Conservation (phyloP, 768 basidiomycete species). For the Collybia sordida region DNA sequence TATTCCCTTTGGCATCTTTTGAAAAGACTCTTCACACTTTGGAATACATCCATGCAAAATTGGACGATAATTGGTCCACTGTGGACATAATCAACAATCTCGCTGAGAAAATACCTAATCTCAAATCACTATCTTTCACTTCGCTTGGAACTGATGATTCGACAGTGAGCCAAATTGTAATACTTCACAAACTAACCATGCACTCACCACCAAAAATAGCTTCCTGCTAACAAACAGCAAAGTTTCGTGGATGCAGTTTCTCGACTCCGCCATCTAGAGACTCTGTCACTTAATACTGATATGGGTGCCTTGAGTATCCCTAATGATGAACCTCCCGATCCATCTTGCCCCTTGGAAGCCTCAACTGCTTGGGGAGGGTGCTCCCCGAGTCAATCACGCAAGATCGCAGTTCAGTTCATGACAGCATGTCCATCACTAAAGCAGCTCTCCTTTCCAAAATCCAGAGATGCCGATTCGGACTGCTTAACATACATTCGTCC, state of each 20-base stretch:
- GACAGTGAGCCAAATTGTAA: too few species aligned
- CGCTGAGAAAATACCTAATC: neutral
- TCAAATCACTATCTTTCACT: too few species aligned
- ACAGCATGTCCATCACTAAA: neutral
- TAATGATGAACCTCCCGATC: neutral
- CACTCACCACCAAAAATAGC: too few species aligned
- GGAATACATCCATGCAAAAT: too few species aligned
- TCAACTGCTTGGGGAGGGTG: neutral
- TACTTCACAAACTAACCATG: too few species aligned
- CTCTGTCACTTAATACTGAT: neutral
- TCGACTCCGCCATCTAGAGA: neutral
- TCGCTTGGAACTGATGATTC: too few species aligned
- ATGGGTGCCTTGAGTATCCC: neutral
- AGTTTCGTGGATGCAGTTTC: neutral
- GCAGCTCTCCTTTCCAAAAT: neutral
- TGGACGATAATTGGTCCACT: too few species aligned
- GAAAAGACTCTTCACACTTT: too few species aligned
- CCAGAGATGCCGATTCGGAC: neutral
- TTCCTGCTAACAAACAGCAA: too few species aligned
- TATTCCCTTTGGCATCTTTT: neutral
- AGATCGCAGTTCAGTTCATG: constrained; percentile 1
- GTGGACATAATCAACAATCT: constrained; percentile 1
- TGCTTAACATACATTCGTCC: constrained; percentile 1
- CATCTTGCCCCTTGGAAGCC: neutral
- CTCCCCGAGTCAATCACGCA: neutral